Evolutionary conservation across 2,329 filamentous ascomycete genomes (phyloP).

Genomic region (Hypoxylon sp.): DNA sequence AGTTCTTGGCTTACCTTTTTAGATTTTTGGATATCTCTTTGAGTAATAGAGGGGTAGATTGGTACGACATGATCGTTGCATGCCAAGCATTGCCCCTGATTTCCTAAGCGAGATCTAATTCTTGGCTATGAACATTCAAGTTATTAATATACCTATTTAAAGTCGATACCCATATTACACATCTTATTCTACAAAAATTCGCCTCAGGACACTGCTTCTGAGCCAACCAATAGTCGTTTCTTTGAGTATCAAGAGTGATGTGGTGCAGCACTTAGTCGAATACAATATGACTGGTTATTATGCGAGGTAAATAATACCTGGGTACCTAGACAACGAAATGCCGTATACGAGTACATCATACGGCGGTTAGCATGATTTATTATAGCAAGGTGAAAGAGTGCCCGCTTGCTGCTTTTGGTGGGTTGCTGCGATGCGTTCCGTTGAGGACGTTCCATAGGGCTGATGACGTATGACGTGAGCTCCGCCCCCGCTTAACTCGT

Average conservation of each 20-base stretch:
- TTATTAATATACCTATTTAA: background rate
- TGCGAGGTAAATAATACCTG: background rate
- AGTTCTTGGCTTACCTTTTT: background rate
- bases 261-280: background rate
- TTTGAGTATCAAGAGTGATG: background rate
- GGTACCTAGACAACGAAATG: too few relatives aligned
- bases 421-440: slow-evolving; percentile 12
- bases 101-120: background rate
- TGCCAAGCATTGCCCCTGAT: background rate
- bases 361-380: background rate
- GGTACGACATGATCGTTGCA: background rate
- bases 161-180: background rate
- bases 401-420: slow-evolving; percentile 10
- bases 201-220: background rate
- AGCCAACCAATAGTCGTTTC: background rate
- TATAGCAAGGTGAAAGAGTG: background rate
- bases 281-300: background rate
- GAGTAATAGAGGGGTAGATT: slow-evolving; percentile 6
- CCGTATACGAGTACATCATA: background rate
- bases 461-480: slow-evolving; percentile 13
- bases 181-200: background rate
- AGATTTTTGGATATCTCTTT: slow-evolving; percentile 1
- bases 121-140: too few relatives aligned
- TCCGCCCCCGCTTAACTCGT: background rate
- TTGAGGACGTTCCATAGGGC: slow-evolving; percentile 13